phyloP scores from a whole-genome alignment of 352 stramenopile species.

The Globisporangium emineosum region DNA sequence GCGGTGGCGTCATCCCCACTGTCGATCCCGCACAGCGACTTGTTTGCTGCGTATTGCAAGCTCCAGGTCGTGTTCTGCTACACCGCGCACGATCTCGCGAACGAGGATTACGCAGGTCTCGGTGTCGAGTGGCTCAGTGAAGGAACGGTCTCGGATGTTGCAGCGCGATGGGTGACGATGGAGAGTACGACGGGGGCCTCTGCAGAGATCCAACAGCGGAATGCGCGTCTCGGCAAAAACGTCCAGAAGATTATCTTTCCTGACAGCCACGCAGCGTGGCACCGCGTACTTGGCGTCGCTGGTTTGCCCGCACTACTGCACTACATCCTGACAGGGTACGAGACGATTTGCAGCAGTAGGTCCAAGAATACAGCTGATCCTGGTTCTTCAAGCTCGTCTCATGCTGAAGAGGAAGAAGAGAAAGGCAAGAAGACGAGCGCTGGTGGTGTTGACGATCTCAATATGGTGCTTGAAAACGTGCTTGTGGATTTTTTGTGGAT shows the following conservation, averaged over 20 bases:
- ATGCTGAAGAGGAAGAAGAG: neutral
- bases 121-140: slow-evolving; percentile 74
- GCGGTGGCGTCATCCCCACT: slow-evolving; percentile 39
- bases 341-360: slow-evolving; percentile 21
- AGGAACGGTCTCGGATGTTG: slow-evolving; percentile 34
- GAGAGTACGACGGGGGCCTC: slow-evolving; percentile 51
- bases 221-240: slow-evolving; percentile 54
- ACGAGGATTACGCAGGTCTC: slow-evolving; percentile 56
- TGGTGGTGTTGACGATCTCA: slow-evolving; percentile 7
- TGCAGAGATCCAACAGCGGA: slow-evolving; percentile 75
- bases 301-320: slow-evolving; percentile 54
- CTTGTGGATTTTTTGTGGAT: slow-evolving; percentile 66
- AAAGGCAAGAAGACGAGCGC: neutral
- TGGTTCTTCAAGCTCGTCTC: neutral
- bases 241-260: slow-evolving; percentile 44
- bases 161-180: slow-evolving; percentile 63
- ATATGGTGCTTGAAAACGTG: slow-evolving; percentile 38
- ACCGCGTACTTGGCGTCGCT: slow-evolving; percentile 49
- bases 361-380: neutral
- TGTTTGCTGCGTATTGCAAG: slow-evolving; percentile 44
- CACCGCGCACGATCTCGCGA: slow-evolving; percentile 49
- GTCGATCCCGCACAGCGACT: slow-evolving; percentile 33
- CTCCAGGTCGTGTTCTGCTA: slow-evolving; percentile 78
- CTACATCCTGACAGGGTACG: slow-evolving; percentile 57
- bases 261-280: slow-evolving; percentile 49